Base-by-base conservation (phyloP, 768 basidiomycete genomes). In the Calocybe gangraenosa region DNA sequence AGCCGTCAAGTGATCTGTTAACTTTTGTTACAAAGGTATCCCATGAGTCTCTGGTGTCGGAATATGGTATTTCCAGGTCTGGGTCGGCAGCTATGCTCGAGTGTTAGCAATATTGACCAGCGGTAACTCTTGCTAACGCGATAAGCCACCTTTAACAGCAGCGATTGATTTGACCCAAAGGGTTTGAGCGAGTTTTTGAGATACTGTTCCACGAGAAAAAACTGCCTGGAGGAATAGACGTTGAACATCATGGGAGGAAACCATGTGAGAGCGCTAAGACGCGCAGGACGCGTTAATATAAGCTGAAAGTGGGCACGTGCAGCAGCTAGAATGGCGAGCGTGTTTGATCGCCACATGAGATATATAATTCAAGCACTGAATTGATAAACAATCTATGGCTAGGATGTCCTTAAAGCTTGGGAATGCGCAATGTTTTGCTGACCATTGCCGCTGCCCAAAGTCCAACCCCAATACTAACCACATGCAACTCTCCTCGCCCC, bases 391-490 rank as follows among this genome's bases (percentile, higher is more conserved):
- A n/a, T n/a, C n/a, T 28, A 28, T 28, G 25, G 21, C 21, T 14
- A 35, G n/a, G 17, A 11, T 28, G 25, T 28, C 25, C 25, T 89
- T 37, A 78, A 55, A 55, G 46, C 67, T 92, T 92, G 10, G 90
- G 88, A 41, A 97, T 81, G 40, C 82, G 78, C 37, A 99, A 71
- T 13, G 96, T 98, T 70, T 98, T 98, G 75, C 91, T 94, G 52
- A 99, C 89, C 95, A 99, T 98, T 38, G 89, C 87, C 13, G 92
- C 86, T 7, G 88, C 95, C 94, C 93, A 98, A 10, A 73, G 60
- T 6, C 70, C 85, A 64, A 92, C 91, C n/a, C 94, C 58, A 28
- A 89, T 50, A 57, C 82, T 82, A 33, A 83, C 82, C 31, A 79
- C 66, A 64, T 99, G 96, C 38, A 98, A 56, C 54, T 98, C 95